Percentiles rank a stretch among this genome's conserved stretches.
Conservation (phyloP, 1,139 yeast genomes). For the Debaryomycetaceae sp. region DNA sequence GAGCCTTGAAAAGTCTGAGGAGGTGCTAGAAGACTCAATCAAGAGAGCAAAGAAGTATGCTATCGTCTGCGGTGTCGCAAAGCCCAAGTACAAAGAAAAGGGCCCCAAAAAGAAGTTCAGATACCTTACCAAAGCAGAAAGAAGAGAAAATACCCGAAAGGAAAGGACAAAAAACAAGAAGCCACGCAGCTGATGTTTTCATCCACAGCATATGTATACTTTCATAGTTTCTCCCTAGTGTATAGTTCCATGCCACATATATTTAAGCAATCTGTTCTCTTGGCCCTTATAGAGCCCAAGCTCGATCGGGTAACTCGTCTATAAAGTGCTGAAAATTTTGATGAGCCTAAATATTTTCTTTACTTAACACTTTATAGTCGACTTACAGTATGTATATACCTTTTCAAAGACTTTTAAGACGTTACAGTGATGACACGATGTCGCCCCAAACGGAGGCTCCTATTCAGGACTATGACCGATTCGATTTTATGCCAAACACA, state of each 20-base stretch:
- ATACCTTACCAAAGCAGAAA: constrained; percentile 75
- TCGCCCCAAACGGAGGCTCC: constrained; percentile 61
- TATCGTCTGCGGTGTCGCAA: constrained; percentile 51
- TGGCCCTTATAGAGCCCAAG: not conserved
- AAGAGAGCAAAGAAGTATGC: constrained; percentile 74
- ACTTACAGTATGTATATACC: not conserved
- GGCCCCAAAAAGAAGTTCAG: constrained; percentile 76
- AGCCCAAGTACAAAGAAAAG: constrained; percentile 31
- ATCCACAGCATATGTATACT: not conserved
- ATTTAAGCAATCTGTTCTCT: too few species aligned
- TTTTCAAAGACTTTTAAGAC: not conserved
- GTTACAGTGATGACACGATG: constrained; percentile 44
- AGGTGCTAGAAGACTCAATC: constrained; percentile 61
- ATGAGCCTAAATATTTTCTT: not conserved
- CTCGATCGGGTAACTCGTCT: not conserved
- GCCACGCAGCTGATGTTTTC: not conserved
- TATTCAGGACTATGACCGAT: constrained; percentile 57
- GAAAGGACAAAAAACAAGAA: constrained; percentile 34
- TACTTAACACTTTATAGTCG: not conserved
- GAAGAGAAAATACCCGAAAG: constrained; percentile 65
- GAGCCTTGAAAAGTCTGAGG: constrained; percentile 55
- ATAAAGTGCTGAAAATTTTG: not conserved
- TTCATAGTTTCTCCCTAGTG: not conserved
- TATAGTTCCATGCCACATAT: too few species aligned
- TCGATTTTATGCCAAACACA: constrained; percentile 51